These are phyloP conservation scores for Paracorniculantispora psalliotae DNA, from an alignment of 2,329 filamentous ascomycete genomes.

Conservation along the genomic window DNA sequence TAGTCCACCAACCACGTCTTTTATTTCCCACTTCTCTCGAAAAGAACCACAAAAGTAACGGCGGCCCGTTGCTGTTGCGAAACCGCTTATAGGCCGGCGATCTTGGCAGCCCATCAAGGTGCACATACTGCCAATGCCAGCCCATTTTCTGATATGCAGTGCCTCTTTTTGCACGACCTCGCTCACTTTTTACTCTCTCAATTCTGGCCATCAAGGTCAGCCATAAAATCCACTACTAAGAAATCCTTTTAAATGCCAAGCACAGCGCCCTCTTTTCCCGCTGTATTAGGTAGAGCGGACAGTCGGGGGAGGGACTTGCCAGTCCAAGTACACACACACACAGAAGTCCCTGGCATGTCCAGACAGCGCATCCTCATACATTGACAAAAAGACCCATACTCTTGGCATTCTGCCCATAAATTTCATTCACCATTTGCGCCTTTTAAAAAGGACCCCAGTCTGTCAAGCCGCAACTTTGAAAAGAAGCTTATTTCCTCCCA, in stretches of 20 bases:
- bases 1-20: not conserved
- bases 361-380: not conserved
- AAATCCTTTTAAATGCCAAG: not conserved
- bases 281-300: too few relatives aligned
- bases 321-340: not conserved
- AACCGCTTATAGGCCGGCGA: not conserved
- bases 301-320: not conserved
- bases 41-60: not conserved
- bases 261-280: not conserved
- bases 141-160: not conserved
- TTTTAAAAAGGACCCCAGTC: not conserved
- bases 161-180: not conserved
- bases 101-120: slow-evolving; percentile 11
- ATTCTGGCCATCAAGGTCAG: slow-evolving; percentile 6
- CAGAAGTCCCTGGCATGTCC: not conserved
- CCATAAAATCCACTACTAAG: not conserved
- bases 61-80: not conserved
- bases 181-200: not conserved
- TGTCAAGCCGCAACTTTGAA: slow-evolving; percentile 4
- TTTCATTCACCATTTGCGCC: too few relatives aligned
- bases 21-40: too few relatives aligned
- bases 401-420: not conserved
- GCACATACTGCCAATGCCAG: not conserved
- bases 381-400: not conserved
- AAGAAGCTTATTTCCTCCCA: slow-evolving; percentile 12